Conservation (phyloP, 2,329 filamentous ascomycete genomes). For the Microcera coccophila region DNA sequence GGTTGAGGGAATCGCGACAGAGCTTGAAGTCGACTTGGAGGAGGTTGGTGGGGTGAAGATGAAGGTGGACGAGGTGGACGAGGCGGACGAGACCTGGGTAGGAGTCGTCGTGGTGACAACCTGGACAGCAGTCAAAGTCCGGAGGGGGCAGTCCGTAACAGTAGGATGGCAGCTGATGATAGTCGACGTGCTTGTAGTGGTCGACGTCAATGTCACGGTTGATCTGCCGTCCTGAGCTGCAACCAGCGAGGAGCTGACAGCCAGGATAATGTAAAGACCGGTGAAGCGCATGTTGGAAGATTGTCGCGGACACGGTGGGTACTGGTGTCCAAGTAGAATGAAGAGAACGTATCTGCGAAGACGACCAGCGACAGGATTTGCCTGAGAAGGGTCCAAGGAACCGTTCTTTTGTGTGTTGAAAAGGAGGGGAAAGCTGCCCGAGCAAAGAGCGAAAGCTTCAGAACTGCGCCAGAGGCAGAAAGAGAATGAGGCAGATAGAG, state of each 20-base stretch:
- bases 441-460: slow-evolving; percentile 15
- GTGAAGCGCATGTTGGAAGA: slow-evolving; percentile 45
- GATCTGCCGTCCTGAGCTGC: slow-evolving; percentile 28
- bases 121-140: slow-evolving; percentile 20
- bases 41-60: slow-evolving; percentile 14
- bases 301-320: background rate
- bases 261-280: slow-evolving; percentile 39
- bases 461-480: slow-evolving; percentile 10
- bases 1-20: slow-evolving; percentile 21
- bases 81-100: slow-evolving; percentile 22
- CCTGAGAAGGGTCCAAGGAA: slow-evolving; percentile 8
- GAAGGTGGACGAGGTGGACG: slow-evolving; percentile 13
- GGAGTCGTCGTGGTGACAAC: slow-evolving; percentile 21
- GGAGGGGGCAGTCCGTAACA: slow-evolving; percentile 42
- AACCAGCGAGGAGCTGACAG: slow-evolving; percentile 38
- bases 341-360: background rate
- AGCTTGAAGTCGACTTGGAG: slow-evolving; percentile 17
- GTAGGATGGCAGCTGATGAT: slow-evolving; percentile 46
- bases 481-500: slow-evolving; percentile 11
- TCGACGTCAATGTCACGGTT: slow-evolving; percentile 43
- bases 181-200: slow-evolving; percentile 42
- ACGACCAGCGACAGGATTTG: slow-evolving; percentile 1
- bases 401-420: slow-evolving; percentile 10
- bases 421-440: slow-evolving; percentile 19
- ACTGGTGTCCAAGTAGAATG: background rate